phyloP scores from a whole-genome alignment of 2,329 filamentous ascomycete genomes.

The Epichloe sibirici region DNA sequence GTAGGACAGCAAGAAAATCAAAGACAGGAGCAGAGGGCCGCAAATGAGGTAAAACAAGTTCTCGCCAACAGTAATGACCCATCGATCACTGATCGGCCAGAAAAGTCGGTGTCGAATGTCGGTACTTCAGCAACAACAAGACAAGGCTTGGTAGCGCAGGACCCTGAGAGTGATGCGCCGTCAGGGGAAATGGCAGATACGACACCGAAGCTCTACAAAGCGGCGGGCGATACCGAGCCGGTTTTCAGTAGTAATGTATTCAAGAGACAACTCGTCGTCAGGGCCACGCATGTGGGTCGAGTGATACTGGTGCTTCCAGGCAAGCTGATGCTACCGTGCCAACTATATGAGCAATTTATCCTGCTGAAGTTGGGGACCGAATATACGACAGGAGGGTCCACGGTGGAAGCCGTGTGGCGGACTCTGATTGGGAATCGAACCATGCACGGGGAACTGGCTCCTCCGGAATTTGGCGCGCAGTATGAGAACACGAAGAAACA shows the following conservation, averaged over 20 bases:
- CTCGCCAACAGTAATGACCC: too few relatives aligned
- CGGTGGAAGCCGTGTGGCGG: conserved; percentile 6
- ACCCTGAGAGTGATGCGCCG: not conserved
- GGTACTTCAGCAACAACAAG: not conserved
- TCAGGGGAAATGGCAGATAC: not conserved
- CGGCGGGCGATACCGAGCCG: not conserved
- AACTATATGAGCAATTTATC: conserved; percentile 2
- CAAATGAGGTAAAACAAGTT: not conserved
- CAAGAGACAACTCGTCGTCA: not conserved
- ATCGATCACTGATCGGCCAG: not conserved
- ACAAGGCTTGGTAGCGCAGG: not conserved
- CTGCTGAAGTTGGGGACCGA: not conserved
- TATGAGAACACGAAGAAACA: conserved; percentile 5
- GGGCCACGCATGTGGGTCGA: not conserved
- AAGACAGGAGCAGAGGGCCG: not conserved
- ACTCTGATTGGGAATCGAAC: conserved; percentile 6
- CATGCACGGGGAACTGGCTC: conserved; percentile 1
- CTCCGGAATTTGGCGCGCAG: conserved; percentile 2
- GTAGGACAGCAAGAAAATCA: not conserved
- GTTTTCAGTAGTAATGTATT: not conserved
- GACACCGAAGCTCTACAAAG: conserved; percentile 2
- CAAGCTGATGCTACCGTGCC: conserved; percentile 1
- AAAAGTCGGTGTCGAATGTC: not conserved
- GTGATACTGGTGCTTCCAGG: conserved; percentile 3
- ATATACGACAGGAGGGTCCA: conserved; percentile 5